These are phyloP conservation scores for Arctium lappa DNA, from an alignment of 129 eudicot species.

Conservation along the genomic window DNA sequence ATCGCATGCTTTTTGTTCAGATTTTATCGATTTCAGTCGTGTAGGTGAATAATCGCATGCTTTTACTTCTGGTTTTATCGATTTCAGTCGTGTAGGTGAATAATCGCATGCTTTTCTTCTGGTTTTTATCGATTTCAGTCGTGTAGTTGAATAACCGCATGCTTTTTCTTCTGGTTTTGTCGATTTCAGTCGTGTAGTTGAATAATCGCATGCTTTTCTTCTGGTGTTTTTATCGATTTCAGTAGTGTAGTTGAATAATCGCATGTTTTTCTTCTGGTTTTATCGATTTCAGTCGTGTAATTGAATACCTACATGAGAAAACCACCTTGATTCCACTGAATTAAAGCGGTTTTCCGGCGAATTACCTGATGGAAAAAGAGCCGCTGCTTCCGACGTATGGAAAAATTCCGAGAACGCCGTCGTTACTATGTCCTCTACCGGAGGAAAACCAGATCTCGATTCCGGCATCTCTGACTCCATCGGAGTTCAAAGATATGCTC, in stretches of 20 bases:
- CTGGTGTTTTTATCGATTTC: no score
- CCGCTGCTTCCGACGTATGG: constrained; percentile 48
- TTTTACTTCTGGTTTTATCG: background rate
- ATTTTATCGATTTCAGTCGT: no score
- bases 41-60: background rate
- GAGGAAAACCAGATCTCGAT: constrained; percentile 44
- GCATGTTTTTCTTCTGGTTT: background rate
- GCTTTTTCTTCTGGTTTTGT: no score
- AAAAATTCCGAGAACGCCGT: constrained; percentile 24
- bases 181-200: no score
- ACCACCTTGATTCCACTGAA: background rate
- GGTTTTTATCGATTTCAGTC: no score
- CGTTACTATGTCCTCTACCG: constrained; percentile 40
- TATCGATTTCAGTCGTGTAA: background rate
- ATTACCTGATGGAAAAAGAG: constrained; percentile 47
- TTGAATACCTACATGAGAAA: background rate
- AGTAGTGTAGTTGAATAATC: background rate
- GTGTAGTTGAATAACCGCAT: no score
- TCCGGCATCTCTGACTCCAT: constrained; percentile 49
- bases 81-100: background rate
- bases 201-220: no score
- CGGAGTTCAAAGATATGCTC: constrained; percentile 67
- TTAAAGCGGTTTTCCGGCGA: constrained; percentile 17
- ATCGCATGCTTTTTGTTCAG: no score
- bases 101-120: no score